Percentiles rank a stretch among this genome's conserved stretches.
Evolutionary conservation across 371 early-diverging fungal genomes (phyloP).

Genomic region (Lichtheimia corymbifera): DNA sequence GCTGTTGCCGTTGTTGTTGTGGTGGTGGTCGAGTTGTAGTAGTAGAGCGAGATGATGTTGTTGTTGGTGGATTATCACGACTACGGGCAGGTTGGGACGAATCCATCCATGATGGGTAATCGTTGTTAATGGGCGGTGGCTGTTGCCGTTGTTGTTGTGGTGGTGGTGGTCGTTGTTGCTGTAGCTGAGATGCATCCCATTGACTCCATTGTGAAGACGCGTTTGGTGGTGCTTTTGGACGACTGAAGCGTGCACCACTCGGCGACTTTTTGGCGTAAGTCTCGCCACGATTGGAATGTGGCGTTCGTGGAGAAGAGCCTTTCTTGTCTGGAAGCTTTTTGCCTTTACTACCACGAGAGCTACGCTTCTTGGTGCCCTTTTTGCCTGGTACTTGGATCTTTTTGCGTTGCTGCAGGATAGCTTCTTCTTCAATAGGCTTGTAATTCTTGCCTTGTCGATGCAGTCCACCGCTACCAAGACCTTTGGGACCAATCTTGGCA

Average conservation of each 20-base stretch:
- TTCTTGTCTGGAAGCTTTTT: too few relatives aligned
- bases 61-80: not conserved
- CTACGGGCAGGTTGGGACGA: too few relatives aligned
- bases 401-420: conserved; percentile 18
- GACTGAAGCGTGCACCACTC: not conserved
- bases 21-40: conserved; percentile 11
- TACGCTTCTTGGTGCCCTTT: too few relatives aligned
- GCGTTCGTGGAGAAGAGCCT: too few relatives aligned
- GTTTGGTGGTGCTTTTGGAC: not conserved
- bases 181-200: not conserved
- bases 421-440: conserved; percentile 20
- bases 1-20: not conserved
- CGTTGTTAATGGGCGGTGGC: conserved; percentile 2
- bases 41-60: not conserved
- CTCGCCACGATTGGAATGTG: too few relatives aligned
- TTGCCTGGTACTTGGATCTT: not conserved
- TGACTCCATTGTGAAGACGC: not conserved
- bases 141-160: not conserved
- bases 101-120: not conserved
- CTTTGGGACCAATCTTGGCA: conserved; percentile 18
- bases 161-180: conserved; percentile 4
- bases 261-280: too few relatives aligned
- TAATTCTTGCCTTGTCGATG: conserved; percentile 22
- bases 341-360: too few relatives aligned
- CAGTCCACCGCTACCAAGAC: conserved; percentile 20